A percentile compares a stretch with the other conserved stretches of the same genome.
Evolutionary conservation across 371 early-diverging fungal species (phyloP).

Genomic region (Chytridiales sp.): DNA sequence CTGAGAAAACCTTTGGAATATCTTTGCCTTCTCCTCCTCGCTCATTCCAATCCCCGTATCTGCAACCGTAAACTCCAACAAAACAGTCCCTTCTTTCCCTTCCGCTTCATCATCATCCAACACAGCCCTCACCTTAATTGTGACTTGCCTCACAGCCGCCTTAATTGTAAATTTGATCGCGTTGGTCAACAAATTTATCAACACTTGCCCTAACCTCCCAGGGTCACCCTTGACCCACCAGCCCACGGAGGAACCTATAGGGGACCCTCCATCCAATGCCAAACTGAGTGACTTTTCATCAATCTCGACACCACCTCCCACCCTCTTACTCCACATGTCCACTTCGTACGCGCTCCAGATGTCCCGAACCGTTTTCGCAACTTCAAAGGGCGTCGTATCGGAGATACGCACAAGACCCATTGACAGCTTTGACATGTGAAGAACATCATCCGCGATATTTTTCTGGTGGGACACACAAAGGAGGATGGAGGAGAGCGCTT

Average conservation of each 20-base stretch:
- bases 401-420: slow-evolving; percentile 15
- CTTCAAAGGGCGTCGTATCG: slow-evolving; percentile 6
- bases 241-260: neutral
- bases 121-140: too few species aligned
- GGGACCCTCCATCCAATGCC: too few species aligned
- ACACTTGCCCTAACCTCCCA: slow-evolving; percentile 19
- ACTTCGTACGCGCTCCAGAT: slow-evolving; percentile 14
- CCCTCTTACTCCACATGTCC: slow-evolving; percentile 16
- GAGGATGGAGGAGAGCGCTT: slow-evolving; percentile 21
- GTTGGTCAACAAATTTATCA: slow-evolving; percentile 28
- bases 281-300: too few species aligned
- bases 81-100: too few species aligned
- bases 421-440: slow-evolving; percentile 35
- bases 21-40: slow-evolving; percentile 43
- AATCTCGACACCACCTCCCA: neutral
- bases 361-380: slow-evolving; percentile 5
- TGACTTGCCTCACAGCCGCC: neutral
- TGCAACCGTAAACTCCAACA: slow-evolving; percentile 48
- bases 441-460: slow-evolving; percentile 36
- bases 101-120: too few species aligned
- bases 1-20: slow-evolving; percentile 63
- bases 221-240: slow-evolving; percentile 17
- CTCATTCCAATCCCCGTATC: slow-evolving; percentile 71
- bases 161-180: slow-evolving; percentile 23
- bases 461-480: slow-evolving; percentile 35